Percentiles rank a stretch among this genome's conserved stretches.
phyloP scores from a whole-genome alignment of 2,329 filamentous ascomycete genomes.

The Scytalidium sp. region DNA sequence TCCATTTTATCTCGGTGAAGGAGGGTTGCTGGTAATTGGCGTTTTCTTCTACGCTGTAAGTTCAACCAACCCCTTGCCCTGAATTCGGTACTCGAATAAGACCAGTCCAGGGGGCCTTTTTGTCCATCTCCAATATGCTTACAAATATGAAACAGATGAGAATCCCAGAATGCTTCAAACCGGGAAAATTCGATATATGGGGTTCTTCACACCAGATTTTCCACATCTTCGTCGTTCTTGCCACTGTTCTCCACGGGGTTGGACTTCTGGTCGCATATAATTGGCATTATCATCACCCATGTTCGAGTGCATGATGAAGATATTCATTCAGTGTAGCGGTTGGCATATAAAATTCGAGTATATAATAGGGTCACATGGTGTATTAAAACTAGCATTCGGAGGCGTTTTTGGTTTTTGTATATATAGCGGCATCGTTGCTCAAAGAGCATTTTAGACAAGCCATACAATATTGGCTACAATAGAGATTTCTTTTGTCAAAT shows the following conservation, averaged over 20 bases:
- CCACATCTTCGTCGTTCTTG: conserved; percentile 41
- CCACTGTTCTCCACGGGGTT: conserved; percentile 35
- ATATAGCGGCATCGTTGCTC: no score
- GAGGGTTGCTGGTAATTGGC: conserved; percentile 20
- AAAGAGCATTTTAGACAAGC: no score
- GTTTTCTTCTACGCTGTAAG: conserved; percentile 37
- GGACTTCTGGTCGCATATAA: conserved; percentile 30
- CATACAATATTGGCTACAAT: no score
- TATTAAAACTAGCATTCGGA: no score
- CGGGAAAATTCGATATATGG: conserved; percentile 41
- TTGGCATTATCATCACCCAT: conserved; percentile 10
- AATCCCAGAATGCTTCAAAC: conserved; percentile 39
- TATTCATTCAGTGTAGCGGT: no score
- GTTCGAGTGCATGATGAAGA: no score
- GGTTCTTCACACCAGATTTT: conserved; percentile 45
- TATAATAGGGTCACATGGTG: no score
- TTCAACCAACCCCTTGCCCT: conserved; percentile 7
- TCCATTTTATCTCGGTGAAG: conserved; percentile 17
- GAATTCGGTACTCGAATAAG: conserved; percentile 3
- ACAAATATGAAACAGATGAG: conserved; percentile 28
- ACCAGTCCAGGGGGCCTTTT: no score
- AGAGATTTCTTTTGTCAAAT: no score
- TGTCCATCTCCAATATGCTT: conserved; percentile 1
- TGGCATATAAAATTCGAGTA: no score
- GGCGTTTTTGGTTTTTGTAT: no score